Evolutionary conservation across 495 filamentous ascomycete species (phyloP), one percentile per base, ranked within the genome.

Genomic region (Penicillium parvum): DNA sequence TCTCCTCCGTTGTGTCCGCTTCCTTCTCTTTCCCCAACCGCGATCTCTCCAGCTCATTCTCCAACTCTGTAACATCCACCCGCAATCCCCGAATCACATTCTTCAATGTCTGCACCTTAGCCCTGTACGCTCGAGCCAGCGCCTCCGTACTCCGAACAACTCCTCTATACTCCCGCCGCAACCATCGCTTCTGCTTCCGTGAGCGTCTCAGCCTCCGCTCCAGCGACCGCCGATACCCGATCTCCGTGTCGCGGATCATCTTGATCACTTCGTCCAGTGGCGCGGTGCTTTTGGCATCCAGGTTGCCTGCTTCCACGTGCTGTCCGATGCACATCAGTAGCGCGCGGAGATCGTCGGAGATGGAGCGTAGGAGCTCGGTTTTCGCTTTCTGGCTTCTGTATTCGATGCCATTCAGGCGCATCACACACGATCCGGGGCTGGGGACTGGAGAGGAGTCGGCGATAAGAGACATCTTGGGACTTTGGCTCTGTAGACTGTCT

Each of bases 291-390:
- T 30, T 9, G 3, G 42, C 6, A 22, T 22, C 22, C 0, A 70
- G 48, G 2, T 9, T 47, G 1, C 60, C 60, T 9, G 22, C 26
- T 2, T 35, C 32, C 16, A 54, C 8, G 23, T 61, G 47, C 2
- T 47, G 23, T 7, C 45, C 40, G 28, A 70, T 58, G 10, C 19
- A 37, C 26, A 50, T 49, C 28, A 70, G 52, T 1, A 49, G 49
- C 3, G 49, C 43, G 12, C 35, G n/a, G 28, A 70, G 58, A 22
- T 71, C 63, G 15, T 50, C 15, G 6, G 64, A 51, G 48, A 68
- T 57, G 10, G 60, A 58, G 8, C 40, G 8, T 18, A 71, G 34
- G 8, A 64, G 46, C 12, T 40, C 14, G 7, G 32, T 45, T 43
- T 66, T 65, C 0, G 26, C 12, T 20, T 16, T 1, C 2, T 52